These are phyloP conservation scores for Cryphonectria naterciae DNA, from an alignment of 2,329 filamentous ascomycete species.

Conservation along the genomic window DNA sequence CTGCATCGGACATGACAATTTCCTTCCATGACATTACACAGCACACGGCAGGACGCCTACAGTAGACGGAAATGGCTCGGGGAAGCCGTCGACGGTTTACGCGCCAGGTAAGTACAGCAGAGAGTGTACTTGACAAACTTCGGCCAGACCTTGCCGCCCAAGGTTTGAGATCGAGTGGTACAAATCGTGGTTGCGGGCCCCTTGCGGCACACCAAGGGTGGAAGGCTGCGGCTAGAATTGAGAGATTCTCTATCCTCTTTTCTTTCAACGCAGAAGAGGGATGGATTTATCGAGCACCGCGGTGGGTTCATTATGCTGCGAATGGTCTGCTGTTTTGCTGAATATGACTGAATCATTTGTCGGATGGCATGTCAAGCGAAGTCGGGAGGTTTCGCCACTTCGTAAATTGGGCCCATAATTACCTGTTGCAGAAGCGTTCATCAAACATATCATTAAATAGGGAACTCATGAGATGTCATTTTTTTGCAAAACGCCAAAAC, in stretches of 20 bases:
- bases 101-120: neutral
- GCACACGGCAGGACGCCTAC: neutral
- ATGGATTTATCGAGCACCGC: neutral
- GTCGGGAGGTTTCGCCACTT: too few relatives aligned
- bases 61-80: neutral
- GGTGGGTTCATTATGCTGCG: neutral
- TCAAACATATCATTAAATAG: neutral
- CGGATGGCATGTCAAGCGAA: neutral
- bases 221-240: neutral
- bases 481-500: neutral
- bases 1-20: neutral
- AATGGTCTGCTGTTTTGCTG: neutral
- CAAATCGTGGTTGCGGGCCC: constrained; percentile 28
- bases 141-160: constrained; percentile 18
- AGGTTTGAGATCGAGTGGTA: constrained; percentile 34
- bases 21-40: constrained; percentile 22
- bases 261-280: too few relatives aligned
- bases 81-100: neutral
- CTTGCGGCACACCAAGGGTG: neutral
- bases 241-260: too few relatives aligned
- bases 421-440: neutral
- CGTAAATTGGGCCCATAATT: neutral
- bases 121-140: neutral
- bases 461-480: neutral
- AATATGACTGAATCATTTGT: neutral